Percentiles rank a stretch among this genome's conserved stretches.
Evolutionary conservation across 2,329 filamentous ascomycete genomes (phyloP).

Genomic region (Intubia oerlemansii): DNA sequence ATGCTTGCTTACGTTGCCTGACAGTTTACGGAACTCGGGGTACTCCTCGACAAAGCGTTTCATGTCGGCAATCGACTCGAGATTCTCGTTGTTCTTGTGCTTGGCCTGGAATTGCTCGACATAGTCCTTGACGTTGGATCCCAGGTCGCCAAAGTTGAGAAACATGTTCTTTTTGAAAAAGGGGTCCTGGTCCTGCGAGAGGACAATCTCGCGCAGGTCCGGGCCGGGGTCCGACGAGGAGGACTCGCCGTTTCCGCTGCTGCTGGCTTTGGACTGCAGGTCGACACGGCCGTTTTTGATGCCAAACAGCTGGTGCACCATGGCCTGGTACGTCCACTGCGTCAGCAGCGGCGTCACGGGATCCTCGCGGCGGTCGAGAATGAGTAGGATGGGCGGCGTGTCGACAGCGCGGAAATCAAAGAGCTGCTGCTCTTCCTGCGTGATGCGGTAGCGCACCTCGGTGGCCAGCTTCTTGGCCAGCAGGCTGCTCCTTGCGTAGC

Average conservation of each 20-base stretch:
- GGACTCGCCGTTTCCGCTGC: background rate
- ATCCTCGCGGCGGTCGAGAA: constrained; percentile 82
- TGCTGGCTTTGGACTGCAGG: constrained; percentile 49
- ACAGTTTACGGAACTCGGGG: constrained; percentile 89
- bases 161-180: constrained; percentile 99
- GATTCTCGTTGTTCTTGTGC: constrained; percentile 88
- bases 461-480: constrained; percentile 83
- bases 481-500: constrained; percentile 79
- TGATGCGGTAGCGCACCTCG: constrained; percentile 80
- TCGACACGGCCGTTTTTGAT: constrained; percentile 92
- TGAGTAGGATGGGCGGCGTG: constrained; percentile 76
- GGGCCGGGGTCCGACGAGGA: constrained; percentile 38
- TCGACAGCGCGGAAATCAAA: constrained; percentile 94
- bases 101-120: constrained; percentile 96
- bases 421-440: constrained; percentile 85
- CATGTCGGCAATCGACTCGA: constrained; percentile 96
- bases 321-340: constrained; percentile 99
- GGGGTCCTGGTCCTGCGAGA: constrained; percentile 91
- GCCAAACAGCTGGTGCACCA: constrained; percentile 91
- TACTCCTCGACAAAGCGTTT: constrained; percentile 99
- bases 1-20: constrained; percentile 95
- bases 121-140: constrained; percentile 93
- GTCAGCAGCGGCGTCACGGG: constrained; percentile 85
- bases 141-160: constrained; percentile 87
- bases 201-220: constrained; percentile 80